Percentiles rank a stretch among this genome's conserved stretches.
Evolutionary conservation across 192 early-diverging fungal genomes (phyloP).

Genomic region (Diversispora eburnea): DNA sequence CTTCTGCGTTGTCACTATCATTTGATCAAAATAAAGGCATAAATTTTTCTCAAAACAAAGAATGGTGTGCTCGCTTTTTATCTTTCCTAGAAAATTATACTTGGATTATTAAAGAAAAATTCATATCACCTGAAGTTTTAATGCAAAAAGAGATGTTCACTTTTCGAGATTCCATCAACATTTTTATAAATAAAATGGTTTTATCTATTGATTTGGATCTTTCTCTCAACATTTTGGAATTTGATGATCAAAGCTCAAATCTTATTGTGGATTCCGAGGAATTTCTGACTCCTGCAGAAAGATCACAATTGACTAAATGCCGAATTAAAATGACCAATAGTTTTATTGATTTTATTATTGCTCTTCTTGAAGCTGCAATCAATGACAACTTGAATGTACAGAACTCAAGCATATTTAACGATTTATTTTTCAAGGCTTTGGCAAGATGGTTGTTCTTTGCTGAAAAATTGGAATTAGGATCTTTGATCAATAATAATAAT

Average conservation of each 20-base stretch:
- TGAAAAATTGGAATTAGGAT: slow-evolving; percentile 36
- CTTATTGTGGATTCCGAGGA: neutral
- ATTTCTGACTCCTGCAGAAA: slow-evolving; percentile 18
- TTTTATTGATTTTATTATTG: neutral
- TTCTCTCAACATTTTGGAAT: neutral
- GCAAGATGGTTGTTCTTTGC: slow-evolving; percentile 48
- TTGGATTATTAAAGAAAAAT: slow-evolving; percentile 33
- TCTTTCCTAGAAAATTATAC: slow-evolving; percentile 34
- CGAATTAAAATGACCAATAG: neutral
- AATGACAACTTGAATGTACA: slow-evolving; percentile 16
- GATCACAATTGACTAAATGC: neutral
- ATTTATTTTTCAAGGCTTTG: slow-evolving; percentile 42
- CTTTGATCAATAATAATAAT: slow-evolving; percentile 30
- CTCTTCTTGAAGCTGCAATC: neutral
- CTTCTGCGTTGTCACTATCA: neutral
- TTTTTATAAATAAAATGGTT: slow-evolving; percentile 35
- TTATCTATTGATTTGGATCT: slow-evolving; percentile 9
- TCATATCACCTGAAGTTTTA: slow-evolving; percentile 19
- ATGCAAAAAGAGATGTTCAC: slow-evolving; percentile 5
- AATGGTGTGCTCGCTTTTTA: slow-evolving; percentile 36
- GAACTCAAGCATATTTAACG: slow-evolving; percentile 31
- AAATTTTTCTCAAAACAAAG: slow-evolving; percentile 17
- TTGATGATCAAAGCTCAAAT: slow-evolving; percentile 26
- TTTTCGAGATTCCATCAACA: slow-evolving; percentile 3
- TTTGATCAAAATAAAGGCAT: slow-evolving; percentile 12